phyloP scores from a whole-genome alignment of 2,329 filamentous ascomycete genomes.

The Diaporthe amygdali region DNA sequence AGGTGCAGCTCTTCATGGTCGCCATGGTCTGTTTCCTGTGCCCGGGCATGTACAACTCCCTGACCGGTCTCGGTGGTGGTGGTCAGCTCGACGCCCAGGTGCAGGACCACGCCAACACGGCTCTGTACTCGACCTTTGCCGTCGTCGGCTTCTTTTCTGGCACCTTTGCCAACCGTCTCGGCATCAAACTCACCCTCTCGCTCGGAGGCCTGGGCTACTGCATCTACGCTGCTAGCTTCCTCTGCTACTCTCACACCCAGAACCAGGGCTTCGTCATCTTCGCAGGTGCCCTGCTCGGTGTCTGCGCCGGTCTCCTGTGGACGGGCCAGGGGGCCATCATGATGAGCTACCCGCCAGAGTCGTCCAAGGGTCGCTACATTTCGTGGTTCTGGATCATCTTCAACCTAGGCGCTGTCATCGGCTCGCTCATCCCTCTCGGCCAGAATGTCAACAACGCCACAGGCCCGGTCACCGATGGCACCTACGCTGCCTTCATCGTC shows the following conservation, averaged over 20 bases:
- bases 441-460: conserved; percentile 68
- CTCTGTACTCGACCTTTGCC: conserved; percentile 56
- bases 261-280: conserved; percentile 78
- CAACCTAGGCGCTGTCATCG: conserved; percentile 89
- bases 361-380: conserved; percentile 86
- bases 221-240: conserved; percentile 74
- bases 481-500: conserved; percentile 89
- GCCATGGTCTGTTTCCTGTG: conserved; percentile 72
- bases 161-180: conserved; percentile 78
- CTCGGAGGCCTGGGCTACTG: conserved; percentile 80
- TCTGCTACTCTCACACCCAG: conserved; percentile 71
- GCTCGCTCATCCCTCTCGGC: conserved; percentile 75
- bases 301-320: conserved; percentile 83
- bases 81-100: conserved; percentile 59
- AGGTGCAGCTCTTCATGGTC: conserved; percentile 74
- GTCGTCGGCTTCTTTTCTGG: conserved; percentile 74
- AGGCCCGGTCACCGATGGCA: conserved; percentile 71
- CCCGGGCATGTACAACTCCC: conserved; percentile 71
- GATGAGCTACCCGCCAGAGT: conserved; percentile 86
- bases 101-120: conserved; percentile 62
- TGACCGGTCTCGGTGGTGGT: conserved; percentile 64
- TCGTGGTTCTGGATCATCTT: conserved; percentile 95
- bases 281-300: conserved; percentile 75
- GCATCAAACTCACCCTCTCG: conserved; percentile 69
- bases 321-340: conserved; percentile 84